Evolutionary conservation across 305 asterid genomes (phyloP).

Genomic region (Ruellia speciosa): DNA sequence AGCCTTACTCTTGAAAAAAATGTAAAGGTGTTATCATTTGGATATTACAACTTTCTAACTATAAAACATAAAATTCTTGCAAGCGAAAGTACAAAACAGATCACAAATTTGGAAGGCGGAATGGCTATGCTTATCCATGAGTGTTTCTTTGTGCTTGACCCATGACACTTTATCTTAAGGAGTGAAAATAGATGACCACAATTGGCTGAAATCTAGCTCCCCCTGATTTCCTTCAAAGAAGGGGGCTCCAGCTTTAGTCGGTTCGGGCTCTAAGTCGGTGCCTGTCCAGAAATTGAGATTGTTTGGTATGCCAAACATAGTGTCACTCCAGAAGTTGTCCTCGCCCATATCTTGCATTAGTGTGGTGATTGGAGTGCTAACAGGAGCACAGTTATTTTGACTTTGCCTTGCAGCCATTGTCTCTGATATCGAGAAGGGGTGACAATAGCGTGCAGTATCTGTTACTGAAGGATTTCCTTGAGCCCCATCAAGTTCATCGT

Average conservation of each 20-base stretch:
- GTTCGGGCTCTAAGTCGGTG: slow-evolving; percentile 5
- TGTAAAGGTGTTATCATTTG: too few relatives aligned
- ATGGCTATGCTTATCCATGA: too few relatives aligned
- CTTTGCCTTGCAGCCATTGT: background rate
- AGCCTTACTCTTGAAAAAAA: too few relatives aligned
- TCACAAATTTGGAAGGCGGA: too few relatives aligned
- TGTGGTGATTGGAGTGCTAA: slow-evolving; percentile 14
- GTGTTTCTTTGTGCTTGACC: too few relatives aligned
- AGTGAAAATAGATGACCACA: slow-evolving; percentile 18
- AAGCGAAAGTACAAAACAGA: background rate
- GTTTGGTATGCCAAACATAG: slow-evolving; percentile 10
- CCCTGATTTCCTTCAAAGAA: slow-evolving; percentile 23
- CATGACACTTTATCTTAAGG: background rate
- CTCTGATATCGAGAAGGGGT: slow-evolving; percentile 1
- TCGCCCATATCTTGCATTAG: slow-evolving; percentile 16
- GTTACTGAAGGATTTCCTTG: slow-evolving; percentile 7
- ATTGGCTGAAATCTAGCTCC: slow-evolving; percentile 20
- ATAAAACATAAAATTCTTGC: background rate
- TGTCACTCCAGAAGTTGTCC: slow-evolving; percentile 8
- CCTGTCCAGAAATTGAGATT: slow-evolving; percentile 13
- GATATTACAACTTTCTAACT: too few relatives aligned
- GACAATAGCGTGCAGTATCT: slow-evolving; percentile 1
- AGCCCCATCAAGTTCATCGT: slow-evolving; percentile 13
- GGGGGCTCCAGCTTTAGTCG: slow-evolving; percentile 16
- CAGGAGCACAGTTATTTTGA: background rate